These are phyloP conservation scores for Kalmusia sp. DNA, from an alignment of 2,329 filamentous ascomycete genomes.

Conservation along the genomic window DNA sequence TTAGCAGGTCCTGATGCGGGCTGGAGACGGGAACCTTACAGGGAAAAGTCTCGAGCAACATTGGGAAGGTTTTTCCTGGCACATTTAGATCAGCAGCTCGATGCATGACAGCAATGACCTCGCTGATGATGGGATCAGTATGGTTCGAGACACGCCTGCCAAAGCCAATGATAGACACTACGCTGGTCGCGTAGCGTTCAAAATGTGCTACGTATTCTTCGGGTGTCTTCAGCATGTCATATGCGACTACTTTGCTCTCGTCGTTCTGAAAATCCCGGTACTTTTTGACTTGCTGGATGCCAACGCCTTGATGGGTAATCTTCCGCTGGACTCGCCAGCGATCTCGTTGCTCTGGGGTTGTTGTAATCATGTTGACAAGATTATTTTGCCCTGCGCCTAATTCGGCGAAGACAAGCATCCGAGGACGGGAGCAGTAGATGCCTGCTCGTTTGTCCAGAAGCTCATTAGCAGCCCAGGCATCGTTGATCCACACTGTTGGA, in stretches of 20 bases:
- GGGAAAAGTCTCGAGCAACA: conserved; percentile 65
- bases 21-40: conserved; percentile 54
- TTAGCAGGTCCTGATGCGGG: conserved; percentile 47
- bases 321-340: conserved; percentile 41
- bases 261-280: conserved; percentile 67
- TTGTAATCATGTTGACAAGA: conserved; percentile 45
- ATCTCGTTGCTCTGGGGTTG: conserved; percentile 36
- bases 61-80: conserved; percentile 62
- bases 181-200: conserved; percentile 61
- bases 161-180: conserved; percentile 64
- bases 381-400: conserved; percentile 44
- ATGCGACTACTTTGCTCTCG: conserved; percentile 63
- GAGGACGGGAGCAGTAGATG: conserved; percentile 60
- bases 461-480: conserved; percentile 59
- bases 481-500: conserved; percentile 51
- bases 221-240: conserved; percentile 54
- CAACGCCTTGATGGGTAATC: conserved; percentile 44
- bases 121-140: conserved; percentile 65
- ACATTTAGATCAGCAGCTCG: conserved; percentile 61
- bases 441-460: conserved; percentile 60
- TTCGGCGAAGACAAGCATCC: conserved; percentile 55
- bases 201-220: conserved; percentile 61
- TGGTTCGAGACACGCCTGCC: conserved; percentile 59
- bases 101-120: conserved; percentile 66
- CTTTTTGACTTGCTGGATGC: conserved; percentile 59